A percentile compares a stretch with the other conserved stretches of the same genome.
Conservation (phyloP, 257 asterid genomes). For the Buddleja alternifolia region DNA sequence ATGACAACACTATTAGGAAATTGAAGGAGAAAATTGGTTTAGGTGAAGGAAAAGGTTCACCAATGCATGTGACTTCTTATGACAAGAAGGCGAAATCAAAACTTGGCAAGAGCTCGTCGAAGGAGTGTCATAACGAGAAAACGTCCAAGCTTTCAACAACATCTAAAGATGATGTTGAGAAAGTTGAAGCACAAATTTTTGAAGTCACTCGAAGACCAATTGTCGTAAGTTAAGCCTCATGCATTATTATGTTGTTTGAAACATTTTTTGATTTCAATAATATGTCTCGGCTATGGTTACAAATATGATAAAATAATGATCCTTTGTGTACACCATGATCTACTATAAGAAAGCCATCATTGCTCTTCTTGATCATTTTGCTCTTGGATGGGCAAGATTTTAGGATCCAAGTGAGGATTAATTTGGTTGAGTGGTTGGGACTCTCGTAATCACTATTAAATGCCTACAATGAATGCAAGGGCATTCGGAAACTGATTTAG, state of each 20-base stretch:
- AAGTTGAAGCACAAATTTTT: conserved; percentile 42
- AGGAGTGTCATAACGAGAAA: conserved; percentile 32
- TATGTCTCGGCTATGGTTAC: neutral
- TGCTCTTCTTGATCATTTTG: neutral
- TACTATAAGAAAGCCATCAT: neutral
- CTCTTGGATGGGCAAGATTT: neutral
- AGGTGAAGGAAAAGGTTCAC: conserved; percentile 24
- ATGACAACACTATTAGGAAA: conserved; percentile 23
- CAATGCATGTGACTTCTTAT: neutral
- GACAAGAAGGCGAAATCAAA: conserved; percentile 31
- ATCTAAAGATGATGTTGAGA: conserved; percentile 31
- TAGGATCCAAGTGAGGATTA: neutral
- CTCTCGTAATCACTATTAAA: too few species aligned
- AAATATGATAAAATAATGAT: conserved; percentile 17
- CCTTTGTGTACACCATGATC: neutral
- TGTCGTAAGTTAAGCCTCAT: conserved; percentile 66
- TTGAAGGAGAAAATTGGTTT: conserved; percentile 24
- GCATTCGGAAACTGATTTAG: too few species aligned
- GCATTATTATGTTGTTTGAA: conserved; percentile 35
- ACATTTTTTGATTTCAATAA: conserved; percentile 2
- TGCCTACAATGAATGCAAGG: too few species aligned
- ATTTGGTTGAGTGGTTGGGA: too few species aligned
- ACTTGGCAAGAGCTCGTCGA: conserved; percentile 29
- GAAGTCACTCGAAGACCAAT: conserved; percentile 68
- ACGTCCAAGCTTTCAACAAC: conserved; percentile 25